Evolutionary conservation across 345 rosid species (phyloP), one percentile per base, ranked within the genome.

Genomic region (Microcos paniculata): DNA sequence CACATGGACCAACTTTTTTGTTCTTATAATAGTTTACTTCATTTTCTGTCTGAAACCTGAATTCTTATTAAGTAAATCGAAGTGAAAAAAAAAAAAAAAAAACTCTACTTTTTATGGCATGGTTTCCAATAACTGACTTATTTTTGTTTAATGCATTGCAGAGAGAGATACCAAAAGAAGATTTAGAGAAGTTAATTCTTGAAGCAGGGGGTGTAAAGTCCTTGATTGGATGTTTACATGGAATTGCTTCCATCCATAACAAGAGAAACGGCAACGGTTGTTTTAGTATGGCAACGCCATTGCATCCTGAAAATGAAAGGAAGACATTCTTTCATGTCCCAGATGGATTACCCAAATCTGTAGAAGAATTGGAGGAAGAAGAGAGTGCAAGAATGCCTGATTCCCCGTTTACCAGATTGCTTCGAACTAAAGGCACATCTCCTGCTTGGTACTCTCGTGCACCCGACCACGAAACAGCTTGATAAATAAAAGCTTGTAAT

Each of bases 371-470:
- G 18, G 93, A 92, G 35, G 96, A 92, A 84, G 97, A 92, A 87
- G 98, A 91, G 80, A 85, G 66, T 40, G 87, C 79, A 19, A 91
- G 73, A 80, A 85, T 92, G 98, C 93, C 94, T 0, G 97, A 94
- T 77, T 92, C 96, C 0, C 81, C 90, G 2, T 92, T 51, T 78
- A 94, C 97, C 1, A 84, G 84, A 71, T 69, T 94, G 82, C 97
- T 94, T 71, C 86, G 98, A 77, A 45, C 75, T 18, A 91, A 80
- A 73, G 97, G 96, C 30, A 88, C 75, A 40, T 66, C 46, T 71
- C 97, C 97, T 38, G 91, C 92, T 61, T 92, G 97, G 97, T 94
- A 90, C 83, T 82, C 98, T 40, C 93, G 80, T 28, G 82, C 73
- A 23, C 94, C 96, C 15, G 95, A 91, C 80, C 95, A 88, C 15